Conservation (phyloP, 2,329 filamentous ascomycete species). For the Penicillium sp. region DNA sequence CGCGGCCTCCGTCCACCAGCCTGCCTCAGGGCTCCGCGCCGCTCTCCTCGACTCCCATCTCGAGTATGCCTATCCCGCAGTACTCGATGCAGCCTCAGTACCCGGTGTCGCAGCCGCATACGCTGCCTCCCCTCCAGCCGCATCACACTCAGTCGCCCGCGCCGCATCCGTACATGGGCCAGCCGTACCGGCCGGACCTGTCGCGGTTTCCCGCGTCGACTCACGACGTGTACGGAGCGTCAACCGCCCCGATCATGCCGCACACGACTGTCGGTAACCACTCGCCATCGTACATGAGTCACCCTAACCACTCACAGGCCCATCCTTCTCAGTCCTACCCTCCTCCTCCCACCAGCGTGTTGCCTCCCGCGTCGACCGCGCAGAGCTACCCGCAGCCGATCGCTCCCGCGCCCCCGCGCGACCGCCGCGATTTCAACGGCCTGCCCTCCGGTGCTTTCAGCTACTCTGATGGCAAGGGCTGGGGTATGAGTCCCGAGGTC, state of each 20-base stretch:
- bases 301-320: slow-evolving; percentile 43
- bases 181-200: slow-evolving; percentile 48
- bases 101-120: slow-evolving; percentile 48
- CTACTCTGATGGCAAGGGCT: slow-evolving; percentile 58
- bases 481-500: slow-evolving; percentile 46
- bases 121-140: slow-evolving; percentile 51
- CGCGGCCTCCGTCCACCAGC: slow-evolving; percentile 50
- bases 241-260: slow-evolving; percentile 47
- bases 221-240: slow-evolving; percentile 48
- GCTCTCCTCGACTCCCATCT: slow-evolving; percentile 49
- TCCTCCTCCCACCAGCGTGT: slow-evolving; percentile 54
- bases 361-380: slow-evolving; percentile 68
- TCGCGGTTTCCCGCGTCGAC: slow-evolving; percentile 48
- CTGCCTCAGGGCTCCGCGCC: slow-evolving; percentile 51
- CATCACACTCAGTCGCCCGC: slow-evolving; percentile 50
- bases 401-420: slow-evolving; percentile 68
- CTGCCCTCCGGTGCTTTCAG: slow-evolving; percentile 73
- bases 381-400: slow-evolving; percentile 76
- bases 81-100: slow-evolving; percentile 53
- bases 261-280: slow-evolving; percentile 48
- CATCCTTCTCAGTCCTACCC: slow-evolving; percentile 46
- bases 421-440: slow-evolving; percentile 63
- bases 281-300: slow-evolving; percentile 48
- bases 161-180: slow-evolving; percentile 46
- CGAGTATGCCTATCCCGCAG: slow-evolving; percentile 52